Percentiles rank a stretch among this genome's conserved stretches.
Evolutionary conservation across 2,329 filamentous ascomycete species (phyloP).

Genomic region (Drechmeria coniospora): DNA sequence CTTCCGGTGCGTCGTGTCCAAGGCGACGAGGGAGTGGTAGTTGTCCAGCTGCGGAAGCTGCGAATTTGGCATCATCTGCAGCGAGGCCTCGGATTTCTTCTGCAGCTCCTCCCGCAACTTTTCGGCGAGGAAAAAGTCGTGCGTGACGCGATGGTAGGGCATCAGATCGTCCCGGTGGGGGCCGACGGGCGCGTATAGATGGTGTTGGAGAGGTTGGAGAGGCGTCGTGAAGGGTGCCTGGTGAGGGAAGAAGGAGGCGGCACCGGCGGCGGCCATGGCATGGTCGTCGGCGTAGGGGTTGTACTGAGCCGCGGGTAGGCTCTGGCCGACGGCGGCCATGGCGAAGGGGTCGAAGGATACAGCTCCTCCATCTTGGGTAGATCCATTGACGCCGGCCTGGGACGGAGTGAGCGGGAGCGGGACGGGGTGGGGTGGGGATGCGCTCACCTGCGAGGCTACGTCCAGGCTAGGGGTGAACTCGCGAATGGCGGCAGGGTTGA

Average conservation of each 20-base stretch:
- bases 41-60: conserved; percentile 69
- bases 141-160: conserved; percentile 71
- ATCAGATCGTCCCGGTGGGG: conserved; percentile 68
- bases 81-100: conserved; percentile 70
- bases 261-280: conserved; percentile 35
- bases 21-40: conserved; percentile 81
- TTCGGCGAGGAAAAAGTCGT: conserved; percentile 86
- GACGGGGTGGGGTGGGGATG: neutral
- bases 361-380: conserved; percentile 27
- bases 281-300: conserved; percentile 72
- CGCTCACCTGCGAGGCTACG: conserved; percentile 29
- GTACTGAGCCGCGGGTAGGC: conserved; percentile 34
- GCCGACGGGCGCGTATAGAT: conserved; percentile 79
- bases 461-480: conserved; percentile 48
- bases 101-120: conserved; percentile 77
- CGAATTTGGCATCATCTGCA: conserved; percentile 67
- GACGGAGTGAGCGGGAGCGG: conserved; percentile 1
- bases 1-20: conserved; percentile 70
- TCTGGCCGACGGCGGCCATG: conserved; percentile 39
- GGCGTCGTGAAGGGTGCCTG: conserved; percentile 35
- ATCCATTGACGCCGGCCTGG: conserved; percentile 29
- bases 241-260: conserved; percentile 52
- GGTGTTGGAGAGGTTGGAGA: conserved; percentile 65
- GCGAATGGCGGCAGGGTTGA: conserved; percentile 40
- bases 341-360: conserved; percentile 46